These are phyloP conservation scores for Verticillium zaregamsianum DNA, from an alignment of 2,329 filamentous ascomycete genomes.

Conservation along the genomic window DNA sequence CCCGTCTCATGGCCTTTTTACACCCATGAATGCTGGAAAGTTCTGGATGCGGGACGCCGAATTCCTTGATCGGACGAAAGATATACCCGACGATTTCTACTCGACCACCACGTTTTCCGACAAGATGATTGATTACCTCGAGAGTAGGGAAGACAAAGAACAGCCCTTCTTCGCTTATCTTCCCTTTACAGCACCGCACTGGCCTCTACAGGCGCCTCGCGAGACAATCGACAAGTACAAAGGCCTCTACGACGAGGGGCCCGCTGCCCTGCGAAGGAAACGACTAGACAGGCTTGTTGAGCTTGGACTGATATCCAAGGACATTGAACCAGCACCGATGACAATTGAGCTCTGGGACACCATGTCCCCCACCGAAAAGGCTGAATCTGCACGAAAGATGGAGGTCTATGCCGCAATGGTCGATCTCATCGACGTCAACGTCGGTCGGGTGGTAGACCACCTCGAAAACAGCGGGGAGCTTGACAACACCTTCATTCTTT, in stretches of 20 bases:
- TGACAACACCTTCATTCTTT: conserved; percentile 49
- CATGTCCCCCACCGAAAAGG: conserved; percentile 9
- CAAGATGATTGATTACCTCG: conserved; percentile 34
- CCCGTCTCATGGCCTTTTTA: conserved; percentile 1
- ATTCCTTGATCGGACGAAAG: conserved; percentile 27
- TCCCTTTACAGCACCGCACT: conserved; percentile 47
- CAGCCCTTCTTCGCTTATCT: conserved; percentile 43
- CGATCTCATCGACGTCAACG: conserved; percentile 47
- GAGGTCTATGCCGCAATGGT: conserved; percentile 55
- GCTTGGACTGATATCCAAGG: conserved; percentile 29
- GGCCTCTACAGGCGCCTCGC: conserved; percentile 45
- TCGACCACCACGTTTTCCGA: conserved; percentile 38
- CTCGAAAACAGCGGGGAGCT: conserved; percentile 44
- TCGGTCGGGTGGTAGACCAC: conserved; percentile 48
- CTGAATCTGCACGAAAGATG: conserved; percentile 23
- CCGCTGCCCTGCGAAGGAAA: conserved; percentile 19
- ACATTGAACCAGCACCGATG: conserved; percentile 15
- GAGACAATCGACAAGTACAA: conserved; percentile 42
- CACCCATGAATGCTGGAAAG: conserved; percentile 1
- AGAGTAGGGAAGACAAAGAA: conserved; percentile 31
- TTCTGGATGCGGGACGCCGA: conserved; percentile 39
- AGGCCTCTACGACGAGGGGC: conserved; percentile 39
- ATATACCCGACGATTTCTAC: conserved; percentile 39
- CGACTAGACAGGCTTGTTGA: conserved; percentile 41
- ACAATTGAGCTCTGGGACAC: conserved; percentile 6